Percentiles rank a stretch among this genome's conserved stretches.
Conservation (phyloP, 192 early-diverging fungal species). For the Funneliformis geosporum region DNA sequence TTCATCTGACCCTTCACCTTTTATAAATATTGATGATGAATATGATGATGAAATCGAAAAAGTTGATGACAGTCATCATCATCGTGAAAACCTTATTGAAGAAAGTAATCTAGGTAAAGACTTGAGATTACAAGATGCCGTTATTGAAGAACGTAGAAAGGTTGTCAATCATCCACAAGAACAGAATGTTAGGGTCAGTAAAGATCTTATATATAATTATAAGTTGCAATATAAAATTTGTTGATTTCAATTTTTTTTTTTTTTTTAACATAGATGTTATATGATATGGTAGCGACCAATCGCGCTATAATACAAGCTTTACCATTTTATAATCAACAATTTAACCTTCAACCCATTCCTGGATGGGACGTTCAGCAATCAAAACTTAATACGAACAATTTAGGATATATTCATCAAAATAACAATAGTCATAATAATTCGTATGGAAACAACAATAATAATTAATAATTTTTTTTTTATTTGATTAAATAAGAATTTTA, state of each 20-base stretch:
- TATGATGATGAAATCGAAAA: neutral
- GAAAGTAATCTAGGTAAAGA: neutral
- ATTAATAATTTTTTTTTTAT: neutral
- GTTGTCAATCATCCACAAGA: neutral
- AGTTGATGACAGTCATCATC: neutral
- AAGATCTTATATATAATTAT: neutral
- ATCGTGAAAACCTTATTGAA: conserved; percentile 5
- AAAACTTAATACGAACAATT: neutral
- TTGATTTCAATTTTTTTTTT: neutral
- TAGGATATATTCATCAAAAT: neutral
- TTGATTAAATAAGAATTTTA: neutral
- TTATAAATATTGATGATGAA: conserved; percentile 16
- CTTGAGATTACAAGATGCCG: conserved; percentile 16
- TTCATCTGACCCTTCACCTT: conserved; percentile 1
- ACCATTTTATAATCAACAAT: neutral
- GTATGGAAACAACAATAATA: neutral
- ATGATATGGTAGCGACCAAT: neutral
- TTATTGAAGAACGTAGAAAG: conserved; percentile 2
- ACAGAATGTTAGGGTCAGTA: neutral
- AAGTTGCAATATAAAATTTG: too few relatives aligned
- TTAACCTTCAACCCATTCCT: neutral
- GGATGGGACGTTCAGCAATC: neutral
- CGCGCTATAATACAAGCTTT: neutral
- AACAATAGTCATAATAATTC: neutral
- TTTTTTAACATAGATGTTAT: neutral